Conservation (phyloP, 441 rosid genomes). For the Brassica balearica region DNA sequence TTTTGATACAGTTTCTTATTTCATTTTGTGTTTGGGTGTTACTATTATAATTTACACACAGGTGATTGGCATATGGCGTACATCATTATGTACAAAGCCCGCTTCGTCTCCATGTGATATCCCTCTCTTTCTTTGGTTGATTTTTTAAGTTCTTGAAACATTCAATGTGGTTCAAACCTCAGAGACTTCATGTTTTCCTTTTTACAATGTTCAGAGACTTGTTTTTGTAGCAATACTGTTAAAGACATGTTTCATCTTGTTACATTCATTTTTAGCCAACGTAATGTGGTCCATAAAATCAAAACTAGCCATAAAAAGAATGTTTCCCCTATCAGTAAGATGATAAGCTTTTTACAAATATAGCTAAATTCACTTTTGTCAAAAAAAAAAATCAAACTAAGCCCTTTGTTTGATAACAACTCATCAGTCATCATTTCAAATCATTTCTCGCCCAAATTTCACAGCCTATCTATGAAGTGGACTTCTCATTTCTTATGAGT, state of each 20-base stretch:
- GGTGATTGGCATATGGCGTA: constrained; percentile 99
- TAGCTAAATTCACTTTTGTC: background rate
- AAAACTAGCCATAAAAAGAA: background rate
- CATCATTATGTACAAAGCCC: constrained; percentile 95
- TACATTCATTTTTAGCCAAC: background rate
- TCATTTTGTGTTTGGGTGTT: background rate
- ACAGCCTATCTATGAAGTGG: constrained; percentile 7
- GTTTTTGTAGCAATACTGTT: constrained; percentile 19
- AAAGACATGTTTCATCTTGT: constrained; percentile 15
- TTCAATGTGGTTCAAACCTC: constrained; percentile 11
- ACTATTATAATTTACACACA: background rate
- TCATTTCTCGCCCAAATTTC: constrained; percentile 11
- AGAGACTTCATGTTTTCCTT: constrained; percentile 1
- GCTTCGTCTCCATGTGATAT: constrained; percentile 62
- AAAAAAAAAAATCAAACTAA: background rate
- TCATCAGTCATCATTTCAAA: constrained; percentile 25
- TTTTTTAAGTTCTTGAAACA: constrained; percentile 30
- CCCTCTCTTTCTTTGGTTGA: constrained; percentile 5
- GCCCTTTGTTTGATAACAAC: background rate
- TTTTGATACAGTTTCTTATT: background rate
- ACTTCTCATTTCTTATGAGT: constrained; percentile 1
- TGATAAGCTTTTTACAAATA: background rate
- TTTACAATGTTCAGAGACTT: constrained; percentile 20
- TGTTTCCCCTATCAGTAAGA: too few relatives aligned
- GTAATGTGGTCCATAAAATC: background rate